Percentiles rank a stretch among this genome's conserved stretches.
phyloP scores from a whole-genome alignment of 257 asterid genomes.

The Nicotiana benthamiana region DNA sequence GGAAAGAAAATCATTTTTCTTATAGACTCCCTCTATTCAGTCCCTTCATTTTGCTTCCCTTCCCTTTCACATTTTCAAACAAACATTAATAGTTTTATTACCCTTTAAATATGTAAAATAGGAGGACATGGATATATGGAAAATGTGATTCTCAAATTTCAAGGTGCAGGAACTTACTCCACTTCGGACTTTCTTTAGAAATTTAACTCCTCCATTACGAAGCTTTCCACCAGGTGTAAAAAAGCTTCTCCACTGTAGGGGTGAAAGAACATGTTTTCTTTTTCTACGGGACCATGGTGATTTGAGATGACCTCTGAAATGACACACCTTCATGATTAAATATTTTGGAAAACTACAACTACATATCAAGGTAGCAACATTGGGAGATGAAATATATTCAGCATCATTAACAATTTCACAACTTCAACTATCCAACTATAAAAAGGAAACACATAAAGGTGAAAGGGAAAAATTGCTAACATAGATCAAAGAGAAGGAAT shows the following conservation, averaged over 20 bases:
- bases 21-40: neutral
- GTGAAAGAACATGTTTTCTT: slow-evolving; percentile 64
- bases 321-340: slow-evolving; percentile 11
- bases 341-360: slow-evolving; percentile 9
- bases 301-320: slow-evolving; percentile 64
- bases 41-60: slow-evolving; percentile 1
- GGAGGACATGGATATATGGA: neutral
- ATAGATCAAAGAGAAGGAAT: neutral
- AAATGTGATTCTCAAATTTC: neutral
- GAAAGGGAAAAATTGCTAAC: neutral
- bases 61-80: neutral
- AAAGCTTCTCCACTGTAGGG: slow-evolving; percentile 63
- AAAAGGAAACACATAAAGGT: neutral
- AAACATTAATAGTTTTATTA: neutral
- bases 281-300: slow-evolving; percentile 91
- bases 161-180: slow-evolving; percentile 45
- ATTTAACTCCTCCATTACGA: slow-evolving; percentile 76
- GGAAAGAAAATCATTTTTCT: neutral
- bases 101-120: neutral
- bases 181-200: slow-evolving; percentile 78
- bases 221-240: slow-evolving; percentile 67
- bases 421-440: neutral
- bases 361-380: neutral
- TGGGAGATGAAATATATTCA: neutral
- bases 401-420: neutral